phyloP scores from a whole-genome alignment of 495 filamentous ascomycete genomes.

The Aspergillus bridgeri region DNA sequence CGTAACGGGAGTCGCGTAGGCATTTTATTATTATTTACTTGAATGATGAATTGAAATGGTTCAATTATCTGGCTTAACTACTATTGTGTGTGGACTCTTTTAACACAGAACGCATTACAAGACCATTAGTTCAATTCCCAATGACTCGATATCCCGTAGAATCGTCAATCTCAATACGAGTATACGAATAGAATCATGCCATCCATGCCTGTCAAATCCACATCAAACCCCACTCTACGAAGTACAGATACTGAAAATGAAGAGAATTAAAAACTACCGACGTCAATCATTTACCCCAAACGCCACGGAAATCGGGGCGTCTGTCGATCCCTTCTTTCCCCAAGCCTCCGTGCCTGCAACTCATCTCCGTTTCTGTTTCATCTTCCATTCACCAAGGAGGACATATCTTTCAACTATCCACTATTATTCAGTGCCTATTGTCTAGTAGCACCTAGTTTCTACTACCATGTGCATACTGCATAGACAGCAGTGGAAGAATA shows the following conservation, averaged over 20 bases:
- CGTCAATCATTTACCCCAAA: slow-evolving; percentile 1
- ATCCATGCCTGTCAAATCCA: background rate
- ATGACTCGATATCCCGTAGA: too few relatives aligned
- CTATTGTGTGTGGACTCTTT: too few relatives aligned
- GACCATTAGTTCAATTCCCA: too few relatives aligned
- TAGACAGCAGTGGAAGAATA: background rate
- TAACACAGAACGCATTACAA: too few relatives aligned
- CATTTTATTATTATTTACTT: too few relatives aligned
- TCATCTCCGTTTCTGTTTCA: slow-evolving; percentile 12
- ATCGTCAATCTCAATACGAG: background rate
- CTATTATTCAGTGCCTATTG: background rate
- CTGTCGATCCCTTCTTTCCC: background rate
- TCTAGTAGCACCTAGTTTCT: background rate
- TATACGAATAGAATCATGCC: background rate
- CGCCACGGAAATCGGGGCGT: background rate
- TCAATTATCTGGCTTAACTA: too few relatives aligned
- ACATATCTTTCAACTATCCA: background rate
- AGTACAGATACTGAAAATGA: background rate
- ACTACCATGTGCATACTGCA: too few relatives aligned
- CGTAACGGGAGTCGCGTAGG: too few relatives aligned
- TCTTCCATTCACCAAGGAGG: slow-evolving; percentile 5
- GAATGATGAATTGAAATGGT: background rate
- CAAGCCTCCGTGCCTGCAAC: background rate
- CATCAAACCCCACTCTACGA: background rate
- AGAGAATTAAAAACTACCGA: background rate